Evolutionary conservation across 805 yeast genomes (phyloP).

Genomic region (Suhomyces vadensis): DNA sequence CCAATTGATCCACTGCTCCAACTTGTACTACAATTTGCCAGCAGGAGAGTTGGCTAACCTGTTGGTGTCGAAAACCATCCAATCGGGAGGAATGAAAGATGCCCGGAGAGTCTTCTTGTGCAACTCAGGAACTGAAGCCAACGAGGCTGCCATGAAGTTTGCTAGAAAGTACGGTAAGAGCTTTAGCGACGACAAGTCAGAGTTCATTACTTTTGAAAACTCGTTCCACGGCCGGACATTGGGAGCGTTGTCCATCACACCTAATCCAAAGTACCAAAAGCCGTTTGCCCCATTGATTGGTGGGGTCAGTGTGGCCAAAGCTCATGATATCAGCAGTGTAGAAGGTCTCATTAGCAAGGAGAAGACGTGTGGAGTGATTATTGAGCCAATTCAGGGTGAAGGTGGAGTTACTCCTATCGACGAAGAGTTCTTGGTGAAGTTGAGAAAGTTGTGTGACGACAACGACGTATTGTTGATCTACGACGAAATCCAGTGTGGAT

Average conservation of each 20-base stretch:
- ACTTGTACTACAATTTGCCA: conserved; percentile 80
- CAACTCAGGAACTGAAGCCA: conserved; percentile 62
- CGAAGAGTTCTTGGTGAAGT: conserved; percentile 59
- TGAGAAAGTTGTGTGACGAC: conserved; percentile 66
- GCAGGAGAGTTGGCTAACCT: conserved; percentile 76
- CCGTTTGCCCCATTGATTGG: conserved; percentile 94
- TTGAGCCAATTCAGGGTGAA: conserved; percentile 98
- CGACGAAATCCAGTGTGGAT: conserved; percentile 97
- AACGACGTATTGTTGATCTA: conserved; percentile 77
- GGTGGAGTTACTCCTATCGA: conserved; percentile 84
- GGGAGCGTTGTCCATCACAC: conserved; percentile 92
- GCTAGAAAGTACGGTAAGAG: conserved; percentile 77
- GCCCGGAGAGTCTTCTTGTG: conserved; percentile 73
- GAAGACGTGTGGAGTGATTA: conserved; percentile 85
- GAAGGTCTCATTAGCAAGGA: conserved; percentile 52
- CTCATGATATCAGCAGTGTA: conserved; percentile 62
- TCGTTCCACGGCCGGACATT: conserved; percentile 95
- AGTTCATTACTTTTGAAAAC: conserved; percentile 81
- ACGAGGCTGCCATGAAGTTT: conserved; percentile 60
- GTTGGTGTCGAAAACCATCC: conserved; percentile 66
- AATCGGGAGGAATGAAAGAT: conserved; percentile 75
- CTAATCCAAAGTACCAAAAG: conserved; percentile 87
- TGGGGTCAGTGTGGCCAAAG: conserved; percentile 70
- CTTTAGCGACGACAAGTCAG: conserved; percentile 56
- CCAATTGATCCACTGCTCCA: conserved; percentile 79